A percentile compares a stretch with the other conserved stretches of the same genome.
Evolutionary conservation across 768 basidiomycete genomes (phyloP).

Genomic region (Kwoniella dejecticola): DNA sequence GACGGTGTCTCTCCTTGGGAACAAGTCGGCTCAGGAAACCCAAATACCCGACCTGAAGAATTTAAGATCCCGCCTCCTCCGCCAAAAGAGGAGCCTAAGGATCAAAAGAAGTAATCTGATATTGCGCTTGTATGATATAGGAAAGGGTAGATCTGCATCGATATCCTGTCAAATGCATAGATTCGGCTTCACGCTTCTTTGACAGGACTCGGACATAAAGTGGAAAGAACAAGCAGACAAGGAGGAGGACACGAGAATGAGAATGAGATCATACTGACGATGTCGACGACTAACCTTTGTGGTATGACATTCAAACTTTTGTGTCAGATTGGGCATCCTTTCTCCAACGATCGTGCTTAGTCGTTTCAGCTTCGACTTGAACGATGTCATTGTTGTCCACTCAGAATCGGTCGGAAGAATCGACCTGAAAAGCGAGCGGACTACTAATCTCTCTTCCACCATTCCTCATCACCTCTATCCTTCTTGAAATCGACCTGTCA

Average conservation of each 20-base stretch:
- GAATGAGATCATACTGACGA: not conserved
- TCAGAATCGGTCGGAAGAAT: not conserved
- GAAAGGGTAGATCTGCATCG: constrained; percentile 1
- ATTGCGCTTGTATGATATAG: not conserved
- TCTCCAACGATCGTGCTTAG: not conserved
- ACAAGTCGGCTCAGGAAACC: constrained; percentile 72
- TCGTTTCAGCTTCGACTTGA: not conserved
- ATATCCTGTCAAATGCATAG: constrained; percentile 11
- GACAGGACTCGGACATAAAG: not conserved
- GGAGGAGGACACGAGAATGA: too few species aligned
- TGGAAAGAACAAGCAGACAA: too few species aligned
- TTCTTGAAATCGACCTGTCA: not conserved
- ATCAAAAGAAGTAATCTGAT: constrained; percentile 59
- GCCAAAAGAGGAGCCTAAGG: constrained; percentile 68
- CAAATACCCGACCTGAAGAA: constrained; percentile 44
- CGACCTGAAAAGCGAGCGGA: too few species aligned
- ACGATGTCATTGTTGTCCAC: not conserved
- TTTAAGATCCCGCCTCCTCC: constrained; percentile 62
- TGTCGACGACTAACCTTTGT: not conserved
- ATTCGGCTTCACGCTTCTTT: not conserved
- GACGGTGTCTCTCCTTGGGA: constrained; percentile 87
- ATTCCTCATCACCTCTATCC: too few species aligned
- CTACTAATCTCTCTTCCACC: too few species aligned
- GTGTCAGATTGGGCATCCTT: not conserved
- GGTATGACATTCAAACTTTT: not conserved